phyloP scores from a whole-genome alignment of 495 filamentous ascomycete species.

The Pyrenula aspistea region DNA sequence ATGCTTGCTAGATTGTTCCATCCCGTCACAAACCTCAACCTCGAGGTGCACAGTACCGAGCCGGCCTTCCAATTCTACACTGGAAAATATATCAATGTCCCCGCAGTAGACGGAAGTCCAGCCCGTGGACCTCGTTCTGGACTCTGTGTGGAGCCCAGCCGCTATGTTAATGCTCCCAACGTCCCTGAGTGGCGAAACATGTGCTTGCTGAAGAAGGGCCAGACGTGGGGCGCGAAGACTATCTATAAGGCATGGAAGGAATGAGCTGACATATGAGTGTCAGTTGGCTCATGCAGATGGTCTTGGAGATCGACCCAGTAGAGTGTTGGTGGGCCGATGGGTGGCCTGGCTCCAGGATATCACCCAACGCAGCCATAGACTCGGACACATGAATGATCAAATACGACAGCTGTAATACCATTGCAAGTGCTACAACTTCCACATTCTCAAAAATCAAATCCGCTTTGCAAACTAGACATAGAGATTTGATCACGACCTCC shows the following conservation, averaged over 20 bases:
- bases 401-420: too few relatives aligned
- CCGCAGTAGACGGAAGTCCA: constrained; percentile 49
- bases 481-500: too few relatives aligned
- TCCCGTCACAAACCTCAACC: constrained; percentile 56
- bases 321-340: too few relatives aligned
- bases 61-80: constrained; percentile 97
- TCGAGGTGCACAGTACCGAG: constrained; percentile 80
- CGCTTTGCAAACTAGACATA: too few relatives aligned
- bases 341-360: too few relatives aligned
- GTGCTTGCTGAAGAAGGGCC: constrained; percentile 59
- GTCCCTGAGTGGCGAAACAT: constrained; percentile 64
- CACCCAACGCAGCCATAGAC: too few relatives aligned
- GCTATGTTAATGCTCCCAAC: constrained; percentile 82
- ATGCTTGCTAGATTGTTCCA: constrained; percentile 58
- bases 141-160: constrained; percentile 83
- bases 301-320: too few relatives aligned
- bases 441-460: too few relatives aligned
- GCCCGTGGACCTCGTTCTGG: constrained; percentile 54
- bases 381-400: too few relatives aligned
- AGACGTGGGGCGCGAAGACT: constrained; percentile 57
- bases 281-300: too few relatives aligned
- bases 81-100: constrained; percentile 72
- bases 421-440: too few relatives aligned
- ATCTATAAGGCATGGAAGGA: constrained; percentile 62
- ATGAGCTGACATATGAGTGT: too few relatives aligned